phyloP scores from a whole-genome alignment of 2,329 filamentous ascomycete species.

The Colletotrichum graminicola region DNA sequence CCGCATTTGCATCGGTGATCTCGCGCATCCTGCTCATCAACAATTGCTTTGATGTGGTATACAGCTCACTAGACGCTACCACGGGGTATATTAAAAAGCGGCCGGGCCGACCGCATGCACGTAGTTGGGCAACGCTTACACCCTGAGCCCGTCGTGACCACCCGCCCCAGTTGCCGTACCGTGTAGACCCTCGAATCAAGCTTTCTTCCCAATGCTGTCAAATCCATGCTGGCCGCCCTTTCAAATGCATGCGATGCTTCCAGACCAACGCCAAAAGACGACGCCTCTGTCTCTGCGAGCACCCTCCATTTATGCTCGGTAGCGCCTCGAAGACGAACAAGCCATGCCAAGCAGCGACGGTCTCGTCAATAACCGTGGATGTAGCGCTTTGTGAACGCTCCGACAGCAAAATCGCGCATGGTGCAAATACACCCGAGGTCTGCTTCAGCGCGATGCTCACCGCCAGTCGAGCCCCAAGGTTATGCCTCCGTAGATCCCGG shows the following conservation, averaged over 20 bases:
- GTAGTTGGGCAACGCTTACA: constrained; percentile 9
- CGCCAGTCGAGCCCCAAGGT: not conserved
- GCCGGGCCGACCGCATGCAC: constrained; percentile 17
- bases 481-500: not conserved
- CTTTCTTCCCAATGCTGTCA: constrained; percentile 32
- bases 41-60: constrained; percentile 21
- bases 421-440: constrained; percentile 6
- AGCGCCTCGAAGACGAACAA: constrained; percentile 5
- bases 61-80: constrained; percentile 37
- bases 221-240: constrained; percentile 36
- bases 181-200: constrained; percentile 28
- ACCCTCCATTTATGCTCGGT: constrained; percentile 16
- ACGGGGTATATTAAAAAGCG: constrained; percentile 39
- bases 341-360: constrained; percentile 5
- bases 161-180: constrained; percentile 8
- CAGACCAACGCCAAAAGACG: constrained; percentile 40
- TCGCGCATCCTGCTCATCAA: not conserved
- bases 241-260: constrained; percentile 41
- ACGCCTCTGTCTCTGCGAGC: constrained; percentile 12
- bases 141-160: constrained; percentile 19
- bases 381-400: constrained; percentile 4
- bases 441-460: constrained; percentile 1
- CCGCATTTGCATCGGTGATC: not conserved
- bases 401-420: constrained; percentile 3
- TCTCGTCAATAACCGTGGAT: not conserved